phyloP scores from a whole-genome alignment of 345 rosid genomes.

The Eucalyptus microcorys region DNA sequence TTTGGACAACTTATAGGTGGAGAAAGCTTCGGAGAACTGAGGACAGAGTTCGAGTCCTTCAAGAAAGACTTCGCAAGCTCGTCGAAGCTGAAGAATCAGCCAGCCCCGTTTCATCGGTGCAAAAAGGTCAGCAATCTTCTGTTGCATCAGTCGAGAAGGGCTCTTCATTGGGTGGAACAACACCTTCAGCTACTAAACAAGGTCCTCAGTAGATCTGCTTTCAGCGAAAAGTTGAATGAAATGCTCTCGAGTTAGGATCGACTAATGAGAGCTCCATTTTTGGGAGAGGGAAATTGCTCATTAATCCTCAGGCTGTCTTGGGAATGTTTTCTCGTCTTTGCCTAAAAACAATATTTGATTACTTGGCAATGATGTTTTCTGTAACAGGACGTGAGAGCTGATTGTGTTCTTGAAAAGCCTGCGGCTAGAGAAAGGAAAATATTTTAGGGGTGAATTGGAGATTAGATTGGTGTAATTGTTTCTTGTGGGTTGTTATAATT shows the following conservation, averaged over 20 bases:
- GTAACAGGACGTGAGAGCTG: background rate
- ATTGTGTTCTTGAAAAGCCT: background rate
- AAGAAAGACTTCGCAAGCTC: constrained; percentile 43
- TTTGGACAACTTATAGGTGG: constrained; percentile 72
- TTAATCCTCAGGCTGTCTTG: background rate
- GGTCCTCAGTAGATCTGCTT: background rate
- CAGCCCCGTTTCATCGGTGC: constrained; percentile 8
- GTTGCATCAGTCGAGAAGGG: constrained; percentile 20
- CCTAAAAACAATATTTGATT: background rate
- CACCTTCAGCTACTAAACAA: background rate
- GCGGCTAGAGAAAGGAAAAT: background rate
- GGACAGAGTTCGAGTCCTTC: constrained; percentile 78
- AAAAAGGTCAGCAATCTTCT: constrained; percentile 7
- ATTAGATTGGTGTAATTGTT: background rate
- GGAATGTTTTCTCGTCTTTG: background rate
- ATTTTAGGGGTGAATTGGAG: background rate
- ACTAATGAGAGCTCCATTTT: background rate
- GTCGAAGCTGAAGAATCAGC: constrained; percentile 45
- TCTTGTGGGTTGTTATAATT: background rate
- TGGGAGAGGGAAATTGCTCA: background rate
- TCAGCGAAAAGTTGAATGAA: background rate
- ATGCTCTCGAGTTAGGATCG: background rate
- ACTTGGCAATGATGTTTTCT: background rate
- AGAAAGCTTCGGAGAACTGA: constrained; percentile 82
- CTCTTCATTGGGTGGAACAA: background rate